These are phyloP conservation scores for Postia placenta DNA, from an alignment of 768 basidiomycete species.

Conservation along the genomic window DNA sequence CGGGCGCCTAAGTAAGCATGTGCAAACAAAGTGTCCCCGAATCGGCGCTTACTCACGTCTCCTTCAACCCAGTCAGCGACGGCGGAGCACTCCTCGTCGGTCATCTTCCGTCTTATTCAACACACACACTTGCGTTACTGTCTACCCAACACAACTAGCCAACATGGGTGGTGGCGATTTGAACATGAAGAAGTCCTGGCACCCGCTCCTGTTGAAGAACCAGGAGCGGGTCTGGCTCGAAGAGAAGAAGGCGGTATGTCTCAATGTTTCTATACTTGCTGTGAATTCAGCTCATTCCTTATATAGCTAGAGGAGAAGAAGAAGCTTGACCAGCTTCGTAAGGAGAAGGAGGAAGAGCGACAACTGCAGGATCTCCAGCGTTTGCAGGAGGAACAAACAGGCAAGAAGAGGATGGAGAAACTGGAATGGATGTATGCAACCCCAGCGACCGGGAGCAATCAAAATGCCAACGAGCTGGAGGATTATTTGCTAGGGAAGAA, in stretches of 20 bases:
- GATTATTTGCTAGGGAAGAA: constrained; percentile 97
- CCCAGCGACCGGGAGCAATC: constrained; percentile 82
- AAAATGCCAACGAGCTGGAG: constrained; percentile 89
- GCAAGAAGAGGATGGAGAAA: constrained; percentile 90
- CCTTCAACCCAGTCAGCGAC: too few species aligned
- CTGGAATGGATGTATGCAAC: constrained; percentile 99
- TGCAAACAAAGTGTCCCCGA: too few species aligned
- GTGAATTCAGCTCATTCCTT: not conserved
- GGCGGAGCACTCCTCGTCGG: not conserved
- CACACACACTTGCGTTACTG: constrained; percentile 5
- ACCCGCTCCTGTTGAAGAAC: constrained; percentile 95
- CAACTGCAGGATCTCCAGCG: constrained; percentile 95
- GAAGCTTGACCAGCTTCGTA: constrained; percentile 92
- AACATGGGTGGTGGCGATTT: constrained; percentile 98
- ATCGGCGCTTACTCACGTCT: too few species aligned
- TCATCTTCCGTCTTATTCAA: not conserved
- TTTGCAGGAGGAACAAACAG: constrained; percentile 91
- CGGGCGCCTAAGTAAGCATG: too few species aligned
- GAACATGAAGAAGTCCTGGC: constrained; percentile 99
- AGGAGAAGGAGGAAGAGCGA: constrained; percentile 96
- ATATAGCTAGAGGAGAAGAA: constrained; percentile 94
- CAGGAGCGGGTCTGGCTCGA: constrained; percentile 99
- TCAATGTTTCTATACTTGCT: constrained; percentile 9
- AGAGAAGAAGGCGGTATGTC: constrained; percentile 89
- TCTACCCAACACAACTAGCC: constrained; percentile 20